These are phyloP conservation scores for Diplotaxis tenuifolia DNA, from an alignment of 345 rosid genomes.

Conservation along the genomic window DNA sequence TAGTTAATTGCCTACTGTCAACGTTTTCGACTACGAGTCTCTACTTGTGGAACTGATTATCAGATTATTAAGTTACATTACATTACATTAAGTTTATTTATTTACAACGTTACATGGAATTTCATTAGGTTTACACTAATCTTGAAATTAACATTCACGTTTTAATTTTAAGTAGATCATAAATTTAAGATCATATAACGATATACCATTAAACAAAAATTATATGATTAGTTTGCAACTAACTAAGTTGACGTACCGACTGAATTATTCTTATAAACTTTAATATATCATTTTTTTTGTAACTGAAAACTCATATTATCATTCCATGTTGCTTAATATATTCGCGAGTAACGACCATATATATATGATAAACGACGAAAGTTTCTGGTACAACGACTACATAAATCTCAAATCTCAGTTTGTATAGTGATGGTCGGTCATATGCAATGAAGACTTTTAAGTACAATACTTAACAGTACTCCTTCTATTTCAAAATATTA, in stretches of 20 bases:
- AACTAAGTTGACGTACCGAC: neutral
- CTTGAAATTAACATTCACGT: neutral
- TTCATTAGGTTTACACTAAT: neutral
- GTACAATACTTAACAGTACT: conserved; percentile 16
- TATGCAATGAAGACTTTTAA: conserved; percentile 34
- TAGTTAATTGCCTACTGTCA: neutral
- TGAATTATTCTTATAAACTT: neutral
- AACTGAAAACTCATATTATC: too few species aligned
- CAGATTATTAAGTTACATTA: neutral
- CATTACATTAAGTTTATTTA: neutral
- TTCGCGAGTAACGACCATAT: conserved; percentile 1
- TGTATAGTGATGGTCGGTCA: conserved; percentile 38
- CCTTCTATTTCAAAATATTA: too few species aligned
- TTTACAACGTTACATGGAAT: neutral
- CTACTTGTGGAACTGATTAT: neutral
- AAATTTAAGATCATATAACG: neutral
- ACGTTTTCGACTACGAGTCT: neutral
- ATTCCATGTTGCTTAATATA: conserved; percentile 20
- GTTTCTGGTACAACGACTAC: conserved; percentile 31
- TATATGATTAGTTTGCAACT: neutral
- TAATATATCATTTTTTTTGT: too few species aligned
- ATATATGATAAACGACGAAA: conserved; percentile 14
- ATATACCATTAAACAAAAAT: neutral
- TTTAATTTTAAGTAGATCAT: neutral
- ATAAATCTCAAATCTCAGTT: conserved; percentile 21